These are phyloP conservation scores for Patellifolia procumbens DNA, from an alignment of 179 eudicot species.

Conservation along the genomic window DNA sequence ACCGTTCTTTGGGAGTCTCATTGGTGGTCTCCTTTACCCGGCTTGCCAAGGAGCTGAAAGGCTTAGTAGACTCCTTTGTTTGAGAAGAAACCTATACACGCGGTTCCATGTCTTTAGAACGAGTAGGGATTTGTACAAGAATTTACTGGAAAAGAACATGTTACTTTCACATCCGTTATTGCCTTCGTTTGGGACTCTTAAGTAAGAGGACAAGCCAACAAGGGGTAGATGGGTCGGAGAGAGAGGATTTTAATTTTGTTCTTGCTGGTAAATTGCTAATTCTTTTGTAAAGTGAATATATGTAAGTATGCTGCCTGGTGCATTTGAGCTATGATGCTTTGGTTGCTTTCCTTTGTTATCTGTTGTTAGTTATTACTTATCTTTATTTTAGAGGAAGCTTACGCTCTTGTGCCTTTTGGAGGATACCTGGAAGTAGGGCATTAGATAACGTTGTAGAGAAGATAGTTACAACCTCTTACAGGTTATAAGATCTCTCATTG, in stretches of 20 bases:
- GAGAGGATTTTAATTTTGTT: background rate
- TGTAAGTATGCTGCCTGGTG: background rate
- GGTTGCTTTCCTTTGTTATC: conserved; percentile 1
- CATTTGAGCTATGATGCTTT: background rate
- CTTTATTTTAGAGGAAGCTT: background rate
- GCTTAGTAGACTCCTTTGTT: background rate
- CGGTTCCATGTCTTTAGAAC: background rate
- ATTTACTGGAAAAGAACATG: background rate
- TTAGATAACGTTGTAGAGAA: too few relatives aligned
- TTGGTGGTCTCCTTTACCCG: background rate
- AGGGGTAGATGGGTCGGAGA: background rate
- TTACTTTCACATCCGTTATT: background rate
- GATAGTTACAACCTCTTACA: background rate
- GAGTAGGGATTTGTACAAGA: background rate
- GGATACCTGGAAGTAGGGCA: background rate
- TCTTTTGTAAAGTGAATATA: background rate
- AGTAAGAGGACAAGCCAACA: too few relatives aligned
- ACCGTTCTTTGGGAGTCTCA: background rate
- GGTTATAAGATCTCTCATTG: background rate
- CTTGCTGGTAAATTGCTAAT: background rate
- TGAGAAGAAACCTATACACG: background rate
- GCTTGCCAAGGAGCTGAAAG: background rate
- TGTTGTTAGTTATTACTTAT: background rate
- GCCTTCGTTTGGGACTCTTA: background rate
- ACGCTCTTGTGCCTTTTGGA: background rate